Percentiles rank a stretch among this genome's conserved stretches.
Conservation (phyloP, 169 alveolate genomes). For the Perkinsus chesapeaki region DNA sequence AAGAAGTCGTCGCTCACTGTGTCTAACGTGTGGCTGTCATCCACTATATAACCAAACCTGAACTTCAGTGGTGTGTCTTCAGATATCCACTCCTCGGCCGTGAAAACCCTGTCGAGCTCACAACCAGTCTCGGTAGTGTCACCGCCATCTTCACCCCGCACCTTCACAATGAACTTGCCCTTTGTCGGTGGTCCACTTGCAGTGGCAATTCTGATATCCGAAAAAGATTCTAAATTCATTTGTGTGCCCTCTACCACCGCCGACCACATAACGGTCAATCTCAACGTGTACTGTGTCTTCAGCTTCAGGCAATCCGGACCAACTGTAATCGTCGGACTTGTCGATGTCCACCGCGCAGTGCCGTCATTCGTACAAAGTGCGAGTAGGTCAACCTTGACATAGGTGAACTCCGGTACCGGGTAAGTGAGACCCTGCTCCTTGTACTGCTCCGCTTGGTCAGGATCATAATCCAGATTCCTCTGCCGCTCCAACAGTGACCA, state of each 20-base stretch:
- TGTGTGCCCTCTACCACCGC: background rate
- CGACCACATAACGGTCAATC: background rate
- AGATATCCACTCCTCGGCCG: background rate
- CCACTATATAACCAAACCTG: background rate
- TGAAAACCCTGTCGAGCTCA: background rate
- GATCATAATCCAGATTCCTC: background rate
- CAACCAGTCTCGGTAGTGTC: background rate
- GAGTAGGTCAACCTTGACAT: background rate
- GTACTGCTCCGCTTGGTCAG: background rate
- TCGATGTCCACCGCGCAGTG: background rate
- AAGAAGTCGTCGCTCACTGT: background rate
- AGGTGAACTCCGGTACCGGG: background rate
- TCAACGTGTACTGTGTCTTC: background rate
- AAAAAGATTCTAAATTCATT: background rate
- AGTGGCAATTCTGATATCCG: background rate
- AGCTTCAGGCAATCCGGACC: background rate
- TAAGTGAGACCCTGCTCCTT: background rate
- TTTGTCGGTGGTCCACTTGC: background rate
- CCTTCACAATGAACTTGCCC: background rate
- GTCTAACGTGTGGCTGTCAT: background rate
- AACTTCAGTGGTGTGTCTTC: background rate
- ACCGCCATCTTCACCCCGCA: background rate
- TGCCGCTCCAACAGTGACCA: background rate
- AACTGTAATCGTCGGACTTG: background rate
- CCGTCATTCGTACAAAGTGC: background rate